Percentiles rank a stretch among this genome's conserved stretches.
These are phyloP conservation scores for Elsinoe australis DNA, from an alignment of 2,329 filamentous ascomycete genomes.

Conservation along the genomic window DNA sequence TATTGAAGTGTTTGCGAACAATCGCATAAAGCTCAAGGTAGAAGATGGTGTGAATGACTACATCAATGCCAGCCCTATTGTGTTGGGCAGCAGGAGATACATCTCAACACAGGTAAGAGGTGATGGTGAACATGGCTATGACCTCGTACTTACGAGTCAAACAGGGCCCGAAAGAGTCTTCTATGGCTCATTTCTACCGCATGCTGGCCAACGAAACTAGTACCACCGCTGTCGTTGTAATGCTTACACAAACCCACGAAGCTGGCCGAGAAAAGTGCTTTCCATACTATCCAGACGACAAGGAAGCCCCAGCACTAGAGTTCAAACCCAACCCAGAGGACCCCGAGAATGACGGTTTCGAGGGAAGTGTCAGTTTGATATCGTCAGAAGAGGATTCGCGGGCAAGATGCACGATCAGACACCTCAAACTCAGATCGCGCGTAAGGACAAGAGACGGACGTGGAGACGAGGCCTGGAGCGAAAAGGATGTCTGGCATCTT, in stretches of 20 bases:
- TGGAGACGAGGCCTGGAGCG: slow-evolving; percentile 36
- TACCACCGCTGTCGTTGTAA: slow-evolving; percentile 67
- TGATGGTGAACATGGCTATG: too few species aligned
- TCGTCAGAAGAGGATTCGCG: slow-evolving; percentile 47
- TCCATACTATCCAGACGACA: slow-evolving; percentile 66
- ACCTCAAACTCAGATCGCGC: slow-evolving; percentile 47
- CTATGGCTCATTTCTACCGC: slow-evolving; percentile 80
- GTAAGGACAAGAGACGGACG: slow-evolving; percentile 36
- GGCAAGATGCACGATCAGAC: slow-evolving; percentile 62
- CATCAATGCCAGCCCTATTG: slow-evolving; percentile 46
- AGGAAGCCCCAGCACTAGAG: slow-evolving; percentile 28
- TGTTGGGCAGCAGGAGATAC: slow-evolving; percentile 50
- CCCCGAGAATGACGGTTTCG: slow-evolving; percentile 43
- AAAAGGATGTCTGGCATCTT: slow-evolving; percentile 70
- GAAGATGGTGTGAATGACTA: slow-evolving; percentile 54
- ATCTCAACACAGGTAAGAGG: slow-evolving; percentile 82
- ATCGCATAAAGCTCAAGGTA: slow-evolving; percentile 73
- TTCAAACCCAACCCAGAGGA: slow-evolving; percentile 23
- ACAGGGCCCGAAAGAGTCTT: slow-evolving; percentile 68
- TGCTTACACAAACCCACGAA: slow-evolving; percentile 88
- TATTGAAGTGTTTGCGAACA: slow-evolving; percentile 82
- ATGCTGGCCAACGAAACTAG: slow-evolving; percentile 82
- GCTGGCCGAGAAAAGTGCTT: slow-evolving; percentile 72
- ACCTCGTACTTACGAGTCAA: too few species aligned
- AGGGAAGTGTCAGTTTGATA: slow-evolving; percentile 59